Conservation (phyloP, 768 basidiomycete genomes). For the Boletus huronensis region DNA sequence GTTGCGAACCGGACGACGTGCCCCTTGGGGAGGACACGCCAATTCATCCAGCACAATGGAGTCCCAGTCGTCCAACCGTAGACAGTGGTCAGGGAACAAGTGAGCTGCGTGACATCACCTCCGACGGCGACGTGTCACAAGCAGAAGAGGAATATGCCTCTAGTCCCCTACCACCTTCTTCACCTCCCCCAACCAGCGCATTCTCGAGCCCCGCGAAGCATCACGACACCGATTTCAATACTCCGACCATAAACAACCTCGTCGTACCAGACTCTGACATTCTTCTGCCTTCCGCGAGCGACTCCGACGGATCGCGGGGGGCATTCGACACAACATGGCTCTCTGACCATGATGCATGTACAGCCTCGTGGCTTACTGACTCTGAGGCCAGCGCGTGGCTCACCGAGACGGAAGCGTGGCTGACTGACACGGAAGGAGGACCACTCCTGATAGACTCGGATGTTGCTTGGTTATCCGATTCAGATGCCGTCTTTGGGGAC, state of each 20-base stretch:
- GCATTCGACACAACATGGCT: background rate
- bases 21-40: slow-evolving; percentile 45
- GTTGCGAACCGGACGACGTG: slow-evolving; percentile 37
- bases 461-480: slow-evolving; percentile 30
- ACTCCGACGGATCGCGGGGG: background rate
- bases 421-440: slow-evolving; percentile 35
- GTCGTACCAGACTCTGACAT: slow-evolving; percentile 14
- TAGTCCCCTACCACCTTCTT: slow-evolving; percentile 58
- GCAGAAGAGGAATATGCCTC: slow-evolving; percentile 32
- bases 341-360: slow-evolving; percentile 12
- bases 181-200: slow-evolving; percentile 57
- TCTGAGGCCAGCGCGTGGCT: slow-evolving; percentile 22
- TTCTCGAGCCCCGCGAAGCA: slow-evolving; percentile 25
- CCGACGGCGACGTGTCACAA: slow-evolving; percentile 14
- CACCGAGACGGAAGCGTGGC: slow-evolving; percentile 29
- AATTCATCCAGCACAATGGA: slow-evolving; percentile 22
- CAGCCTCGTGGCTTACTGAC: slow-evolving; percentile 12
- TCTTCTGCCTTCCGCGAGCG: slow-evolving; percentile 5
- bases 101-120: slow-evolving; percentile 18
- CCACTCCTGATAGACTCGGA: slow-evolving; percentile 43
- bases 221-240: background rate
- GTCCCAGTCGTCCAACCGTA: background rate
- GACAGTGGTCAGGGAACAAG: background rate
- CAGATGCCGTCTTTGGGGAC: slow-evolving; percentile 28
- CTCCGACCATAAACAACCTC: slow-evolving; percentile 19